A percentile compares a stretch with the other conserved stretches of the same genome.
Evolutionary conservation across 2,329 filamentous ascomycete species (phyloP).

Genomic region (Microsporum audouinii): DNA sequence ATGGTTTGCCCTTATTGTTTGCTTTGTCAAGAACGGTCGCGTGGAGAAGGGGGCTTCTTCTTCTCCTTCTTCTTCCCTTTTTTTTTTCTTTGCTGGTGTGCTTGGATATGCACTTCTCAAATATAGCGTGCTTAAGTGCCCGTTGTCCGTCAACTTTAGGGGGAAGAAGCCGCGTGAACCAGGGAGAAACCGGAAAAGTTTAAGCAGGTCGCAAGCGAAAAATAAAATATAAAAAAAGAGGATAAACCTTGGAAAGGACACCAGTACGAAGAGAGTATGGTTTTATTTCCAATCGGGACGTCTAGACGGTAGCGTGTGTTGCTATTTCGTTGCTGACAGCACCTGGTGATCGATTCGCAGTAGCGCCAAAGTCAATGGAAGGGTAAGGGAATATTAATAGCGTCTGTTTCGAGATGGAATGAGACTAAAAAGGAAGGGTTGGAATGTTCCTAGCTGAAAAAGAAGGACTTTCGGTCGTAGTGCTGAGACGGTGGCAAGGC

Average conservation of each 20-base stretch:
- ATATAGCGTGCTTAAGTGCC: conserved; percentile 6
- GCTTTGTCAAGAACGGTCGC: background rate
- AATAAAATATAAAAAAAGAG: background rate
- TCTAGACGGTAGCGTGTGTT: background rate
- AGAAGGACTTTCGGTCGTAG: background rate
- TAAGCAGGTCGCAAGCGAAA: conserved; percentile 1
- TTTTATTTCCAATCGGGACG: conserved; percentile 2
- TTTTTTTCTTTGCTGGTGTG: background rate
- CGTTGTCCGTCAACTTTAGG: conserved; percentile 3
- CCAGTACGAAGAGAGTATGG: conserved; percentile 5
- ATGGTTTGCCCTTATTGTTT: conserved; percentile 1
- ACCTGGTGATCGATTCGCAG: conserved; percentile 5
- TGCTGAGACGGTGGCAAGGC: conserved; percentile 4
- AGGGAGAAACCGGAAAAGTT: conserved; percentile 5
- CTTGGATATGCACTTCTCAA: conserved; percentile 5
- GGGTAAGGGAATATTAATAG: background rate
- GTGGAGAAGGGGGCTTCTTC: background rate
- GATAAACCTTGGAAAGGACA: background rate
- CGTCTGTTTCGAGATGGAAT: conserved; percentile 1
- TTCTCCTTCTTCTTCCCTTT: background rate
- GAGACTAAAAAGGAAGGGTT: background rate
- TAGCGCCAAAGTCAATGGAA: conserved; percentile 5
- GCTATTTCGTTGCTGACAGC: conserved; percentile 2
- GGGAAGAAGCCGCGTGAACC: conserved; percentile 3
- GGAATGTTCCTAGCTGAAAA: conserved; percentile 4